These are phyloP conservation scores for Pseudopyricularia cyperi DNA, from an alignment of 2,329 filamentous ascomycete genomes.

Conservation along the genomic window DNA sequence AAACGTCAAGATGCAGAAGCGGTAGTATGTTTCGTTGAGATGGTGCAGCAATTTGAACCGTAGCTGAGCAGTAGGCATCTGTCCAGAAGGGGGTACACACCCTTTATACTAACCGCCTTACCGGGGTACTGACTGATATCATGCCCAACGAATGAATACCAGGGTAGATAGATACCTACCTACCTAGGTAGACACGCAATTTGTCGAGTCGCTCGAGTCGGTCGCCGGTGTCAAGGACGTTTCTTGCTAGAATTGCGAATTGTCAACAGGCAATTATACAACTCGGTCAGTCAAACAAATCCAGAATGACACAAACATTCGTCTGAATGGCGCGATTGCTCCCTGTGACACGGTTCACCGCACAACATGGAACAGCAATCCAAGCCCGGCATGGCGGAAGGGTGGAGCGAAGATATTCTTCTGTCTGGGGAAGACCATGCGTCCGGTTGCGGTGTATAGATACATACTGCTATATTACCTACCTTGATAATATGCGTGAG, in stretches of 20 bases:
- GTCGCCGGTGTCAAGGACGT: too few species aligned
- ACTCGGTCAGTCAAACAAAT: not conserved
- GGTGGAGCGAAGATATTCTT: not conserved
- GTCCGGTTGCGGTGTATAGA: not conserved
- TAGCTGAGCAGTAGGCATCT: too few species aligned
- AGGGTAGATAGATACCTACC: too few species aligned
- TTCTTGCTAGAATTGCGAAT: too few species aligned
- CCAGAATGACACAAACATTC: constrained; percentile 13
- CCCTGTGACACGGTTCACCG: not conserved
- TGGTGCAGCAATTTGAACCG: not conserved
- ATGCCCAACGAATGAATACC: too few species aligned
- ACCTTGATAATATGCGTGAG: too few species aligned
- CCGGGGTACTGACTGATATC: too few species aligned
- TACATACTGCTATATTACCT: not conserved
- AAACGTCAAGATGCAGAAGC: not conserved
- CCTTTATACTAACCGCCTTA: too few species aligned
- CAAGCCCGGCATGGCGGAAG: not conserved
- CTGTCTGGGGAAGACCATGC: not conserved
- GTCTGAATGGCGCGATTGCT: constrained; percentile 16
- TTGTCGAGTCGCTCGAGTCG: too few species aligned
- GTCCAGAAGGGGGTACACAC: too few species aligned
- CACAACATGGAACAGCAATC: not conserved
- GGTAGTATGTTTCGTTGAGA: not conserved
- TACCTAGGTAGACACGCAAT: too few species aligned
- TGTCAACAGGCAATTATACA: not conserved